These are phyloP conservation scores for Botrytis medusae DNA, from an alignment of 2,329 filamentous ascomycete species.

Conservation along the genomic window DNA sequence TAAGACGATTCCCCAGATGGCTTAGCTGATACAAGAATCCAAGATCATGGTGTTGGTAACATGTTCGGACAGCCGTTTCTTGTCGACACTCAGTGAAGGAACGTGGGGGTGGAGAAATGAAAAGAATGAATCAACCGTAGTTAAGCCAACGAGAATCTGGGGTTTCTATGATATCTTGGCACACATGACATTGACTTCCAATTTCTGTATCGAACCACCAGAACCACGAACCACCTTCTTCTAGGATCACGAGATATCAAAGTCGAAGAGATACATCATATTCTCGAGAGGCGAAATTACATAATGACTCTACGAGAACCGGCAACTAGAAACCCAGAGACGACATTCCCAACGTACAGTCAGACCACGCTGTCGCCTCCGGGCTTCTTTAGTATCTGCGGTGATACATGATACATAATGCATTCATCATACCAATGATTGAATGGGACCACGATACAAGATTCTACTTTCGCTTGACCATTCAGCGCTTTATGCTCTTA, in stretches of 20 bases:
- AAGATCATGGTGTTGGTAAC: constrained; percentile 15
- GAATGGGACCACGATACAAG: constrained; percentile 12
- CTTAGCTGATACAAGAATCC: constrained; percentile 11
- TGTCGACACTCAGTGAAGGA: neutral
- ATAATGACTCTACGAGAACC: constrained; percentile 10
- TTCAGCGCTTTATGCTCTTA: constrained; percentile 9
- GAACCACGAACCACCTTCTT: neutral
- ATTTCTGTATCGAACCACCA: neutral
- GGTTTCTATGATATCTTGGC: constrained; percentile 8
- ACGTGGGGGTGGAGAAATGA: constrained; percentile 10
- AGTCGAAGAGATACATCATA: neutral
- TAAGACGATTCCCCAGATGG: constrained; percentile 13
- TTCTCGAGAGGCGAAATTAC: constrained; percentile 3
- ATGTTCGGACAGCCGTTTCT: constrained; percentile 7
- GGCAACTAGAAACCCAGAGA: constrained; percentile 7
- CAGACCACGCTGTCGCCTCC: constrained; percentile 6
- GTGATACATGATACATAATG: constrained; percentile 19
- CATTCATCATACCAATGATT: constrained; percentile 18
- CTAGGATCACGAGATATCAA: constrained; percentile 1
- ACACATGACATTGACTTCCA: constrained; percentile 15
- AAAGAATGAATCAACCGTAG: neutral
- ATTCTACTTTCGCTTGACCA: constrained; percentile 13
- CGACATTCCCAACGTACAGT: constrained; percentile 11
- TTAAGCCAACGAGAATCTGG: constrained; percentile 16
- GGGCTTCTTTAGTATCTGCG: constrained; percentile 5